Evolutionary conservation across 441 rosid genomes (phyloP).

Genomic region (Pelargonium fulgidum): DNA sequence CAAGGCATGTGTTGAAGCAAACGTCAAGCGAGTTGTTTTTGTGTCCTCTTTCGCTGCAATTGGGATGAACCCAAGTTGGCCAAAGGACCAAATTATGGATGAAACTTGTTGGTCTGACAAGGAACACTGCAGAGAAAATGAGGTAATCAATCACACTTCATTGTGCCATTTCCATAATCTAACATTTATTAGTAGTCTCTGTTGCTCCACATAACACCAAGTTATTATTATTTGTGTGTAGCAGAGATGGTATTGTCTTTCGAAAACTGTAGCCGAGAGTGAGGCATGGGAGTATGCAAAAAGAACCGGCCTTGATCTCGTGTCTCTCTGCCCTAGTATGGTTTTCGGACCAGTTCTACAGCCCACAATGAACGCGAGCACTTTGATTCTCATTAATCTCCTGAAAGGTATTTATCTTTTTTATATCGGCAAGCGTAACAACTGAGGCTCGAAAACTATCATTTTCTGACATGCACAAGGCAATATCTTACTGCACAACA

Average conservation of each 20-base stretch:
- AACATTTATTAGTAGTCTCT: too few relatives aligned
- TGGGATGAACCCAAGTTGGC: constrained; percentile 53
- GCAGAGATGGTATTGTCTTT: constrained; percentile 59
- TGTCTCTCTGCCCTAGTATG: constrained; percentile 46
- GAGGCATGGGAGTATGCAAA: constrained; percentile 52
- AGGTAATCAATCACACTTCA: constrained; percentile 24
- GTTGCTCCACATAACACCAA: constrained; percentile 8
- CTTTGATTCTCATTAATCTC: constrained; percentile 38
- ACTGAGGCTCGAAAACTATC: too few relatives aligned
- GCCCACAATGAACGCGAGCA: constrained; percentile 46
- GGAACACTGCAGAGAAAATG: constrained; percentile 53
- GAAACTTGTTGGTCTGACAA: constrained; percentile 65
- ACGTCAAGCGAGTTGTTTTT: constrained; percentile 51
- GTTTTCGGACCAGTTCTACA: constrained; percentile 52
- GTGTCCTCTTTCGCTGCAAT: constrained; percentile 60
- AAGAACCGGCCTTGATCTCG: constrained; percentile 40
- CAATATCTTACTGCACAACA: too few relatives aligned
- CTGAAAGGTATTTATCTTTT: constrained; percentile 33
- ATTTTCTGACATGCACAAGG: too few relatives aligned
- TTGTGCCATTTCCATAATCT: background rate
- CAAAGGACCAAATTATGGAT: constrained; percentile 38
- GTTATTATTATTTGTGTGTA: constrained; percentile 4
- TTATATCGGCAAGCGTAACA: background rate
- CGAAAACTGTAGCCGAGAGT: constrained; percentile 58
- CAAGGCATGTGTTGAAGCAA: constrained; percentile 51